These are phyloP conservation scores for Thuja plicata DNA, from an alignment of 83 land plant species.

Conservation along the genomic window DNA sequence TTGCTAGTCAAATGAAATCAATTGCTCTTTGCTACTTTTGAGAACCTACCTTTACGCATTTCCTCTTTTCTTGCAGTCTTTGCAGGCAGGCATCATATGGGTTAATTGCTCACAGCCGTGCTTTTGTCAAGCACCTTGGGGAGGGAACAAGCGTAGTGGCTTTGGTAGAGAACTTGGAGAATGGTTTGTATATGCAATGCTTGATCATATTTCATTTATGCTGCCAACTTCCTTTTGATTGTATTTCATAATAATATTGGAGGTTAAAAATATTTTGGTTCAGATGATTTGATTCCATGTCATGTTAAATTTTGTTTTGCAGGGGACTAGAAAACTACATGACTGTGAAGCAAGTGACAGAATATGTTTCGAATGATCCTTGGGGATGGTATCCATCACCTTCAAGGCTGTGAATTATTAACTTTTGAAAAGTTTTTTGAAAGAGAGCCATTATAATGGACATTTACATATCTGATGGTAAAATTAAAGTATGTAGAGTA, in stretches of 20 bases:
- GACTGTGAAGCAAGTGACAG: constrained; percentile 92
- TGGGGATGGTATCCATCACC: constrained; percentile 99
- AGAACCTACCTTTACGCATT: constrained; percentile 2
- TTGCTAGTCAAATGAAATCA: not conserved
- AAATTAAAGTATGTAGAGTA: not conserved
- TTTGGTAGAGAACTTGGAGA: constrained; percentile 98
- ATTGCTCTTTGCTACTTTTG: not conserved
- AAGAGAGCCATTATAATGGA: not conserved
- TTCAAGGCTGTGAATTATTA: constrained; percentile 58
- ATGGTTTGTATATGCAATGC: constrained; percentile 59
- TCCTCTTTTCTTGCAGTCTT: constrained; percentile 45
- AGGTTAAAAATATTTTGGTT: not conserved
- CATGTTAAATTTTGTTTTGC: constrained; percentile 15
- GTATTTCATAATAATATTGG: not conserved
- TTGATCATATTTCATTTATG: not conserved
- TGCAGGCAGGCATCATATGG: constrained; percentile 96
- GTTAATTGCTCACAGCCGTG: constrained; percentile 98
- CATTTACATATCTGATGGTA: not conserved
- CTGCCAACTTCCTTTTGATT: not conserved
- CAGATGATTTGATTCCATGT: not conserved
- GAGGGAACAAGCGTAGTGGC: constrained; percentile 97
- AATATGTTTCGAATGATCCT: constrained; percentile 80
- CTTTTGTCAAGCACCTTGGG: constrained; percentile 99
- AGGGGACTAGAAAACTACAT: constrained; percentile 99
- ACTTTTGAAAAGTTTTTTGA: not conserved